Conservation (phyloP, 805 yeast genomes). For the Monosporozyma aerobia region DNA sequence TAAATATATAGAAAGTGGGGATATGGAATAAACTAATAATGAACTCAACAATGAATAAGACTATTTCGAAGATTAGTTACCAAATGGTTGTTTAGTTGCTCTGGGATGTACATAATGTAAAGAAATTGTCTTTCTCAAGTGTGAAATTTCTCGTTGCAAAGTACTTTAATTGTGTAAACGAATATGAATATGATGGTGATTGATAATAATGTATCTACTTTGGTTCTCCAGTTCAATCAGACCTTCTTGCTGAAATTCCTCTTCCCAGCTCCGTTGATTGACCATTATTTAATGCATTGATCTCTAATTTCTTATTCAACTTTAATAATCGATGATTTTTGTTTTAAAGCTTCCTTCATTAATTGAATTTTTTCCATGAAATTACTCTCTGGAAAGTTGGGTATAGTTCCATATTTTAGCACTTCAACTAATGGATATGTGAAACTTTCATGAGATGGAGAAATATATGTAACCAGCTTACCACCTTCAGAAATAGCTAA, state of each 20-base stretch:
- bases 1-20: background rate
- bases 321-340: conserved; percentile 27
- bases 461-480: conserved; percentile 66
- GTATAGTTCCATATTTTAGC: conserved; percentile 39
- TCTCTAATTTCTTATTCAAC: conserved; percentile 10
- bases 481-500: conserved; percentile 72
- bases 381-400: conserved; percentile 39
- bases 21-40: background rate
- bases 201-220: background rate
- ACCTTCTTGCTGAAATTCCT: background rate
- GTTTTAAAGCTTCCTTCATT: conserved; percentile 57
- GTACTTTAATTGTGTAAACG: background rate
- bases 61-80: background rate
- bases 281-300: background rate
- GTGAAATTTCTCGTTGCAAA: background rate
- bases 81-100: background rate
- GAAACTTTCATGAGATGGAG: conserved; percentile 63
- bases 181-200: background rate
- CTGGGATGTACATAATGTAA: background rate
- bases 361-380: conserved; percentile 39
- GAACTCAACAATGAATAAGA: background rate
- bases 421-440: conserved; percentile 49
- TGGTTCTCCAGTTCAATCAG: background rate
- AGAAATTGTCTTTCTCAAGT: background rate
- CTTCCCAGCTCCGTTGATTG: background rate